Evolutionary conservation across 176 grass and related monocot genomes (phyloP).

Genomic region (Thalia dealbata): DNA sequence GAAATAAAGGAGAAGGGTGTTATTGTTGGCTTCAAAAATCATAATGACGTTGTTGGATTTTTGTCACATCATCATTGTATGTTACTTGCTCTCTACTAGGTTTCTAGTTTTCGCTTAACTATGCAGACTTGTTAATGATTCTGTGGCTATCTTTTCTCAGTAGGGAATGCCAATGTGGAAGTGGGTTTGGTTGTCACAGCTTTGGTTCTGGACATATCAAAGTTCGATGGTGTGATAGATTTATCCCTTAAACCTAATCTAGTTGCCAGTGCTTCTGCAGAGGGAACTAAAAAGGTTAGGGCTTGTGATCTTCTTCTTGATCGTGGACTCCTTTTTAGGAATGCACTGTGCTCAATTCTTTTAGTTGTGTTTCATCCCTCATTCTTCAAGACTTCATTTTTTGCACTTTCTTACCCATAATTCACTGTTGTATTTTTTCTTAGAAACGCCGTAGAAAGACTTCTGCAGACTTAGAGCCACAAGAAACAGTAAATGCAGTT

Average conservation of each 20-base stretch:
- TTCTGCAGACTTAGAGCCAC: constrained; percentile 53
- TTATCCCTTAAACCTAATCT: constrained; percentile 80
- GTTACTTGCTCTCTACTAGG: constrained; percentile 14
- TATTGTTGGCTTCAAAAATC: constrained; percentile 68
- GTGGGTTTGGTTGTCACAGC: constrained; percentile 65
- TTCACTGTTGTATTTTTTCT: constrained; percentile 21
- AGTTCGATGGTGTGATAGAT: constrained; percentile 73
- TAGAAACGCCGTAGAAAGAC: constrained; percentile 61
- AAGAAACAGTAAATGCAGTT: constrained; percentile 68
- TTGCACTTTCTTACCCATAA: constrained; percentile 12
- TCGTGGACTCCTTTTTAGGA: not conserved
- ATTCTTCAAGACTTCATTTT: not conserved
- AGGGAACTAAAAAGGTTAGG: constrained; percentile 56
- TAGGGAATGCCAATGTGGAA: constrained; percentile 40
- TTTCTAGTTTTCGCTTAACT: constrained; percentile 12
- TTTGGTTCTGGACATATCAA: constrained; percentile 70
- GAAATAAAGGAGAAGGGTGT: constrained; percentile 75
- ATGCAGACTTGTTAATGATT: not conserved
- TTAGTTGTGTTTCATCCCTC: not conserved
- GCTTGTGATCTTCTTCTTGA: not conserved
- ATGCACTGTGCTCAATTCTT: not conserved
- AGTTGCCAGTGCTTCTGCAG: constrained; percentile 33
- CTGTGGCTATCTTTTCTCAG: constrained; percentile 23
- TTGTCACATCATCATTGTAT: constrained; percentile 88
- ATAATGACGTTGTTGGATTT: constrained; percentile 83